These are phyloP conservation scores for Pugionium cornutum DNA, from an alignment of 345 rosid genomes.

Conservation along the genomic window DNA sequence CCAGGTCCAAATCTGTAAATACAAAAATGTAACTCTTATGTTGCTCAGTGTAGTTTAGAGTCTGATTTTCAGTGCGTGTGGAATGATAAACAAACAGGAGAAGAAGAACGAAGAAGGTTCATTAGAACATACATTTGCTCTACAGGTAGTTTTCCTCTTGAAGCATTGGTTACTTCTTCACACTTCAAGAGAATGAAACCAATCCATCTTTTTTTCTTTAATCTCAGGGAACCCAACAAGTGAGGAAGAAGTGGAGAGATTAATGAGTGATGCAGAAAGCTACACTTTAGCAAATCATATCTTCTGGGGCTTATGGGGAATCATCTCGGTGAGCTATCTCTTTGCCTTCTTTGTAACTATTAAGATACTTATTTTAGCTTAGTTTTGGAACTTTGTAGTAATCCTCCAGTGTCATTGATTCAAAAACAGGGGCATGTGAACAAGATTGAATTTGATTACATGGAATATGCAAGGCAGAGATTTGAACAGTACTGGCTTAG, in stretches of 20 bases:
- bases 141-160: slow-evolving; percentile 48
- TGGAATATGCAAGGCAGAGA: slow-evolving; percentile 65
- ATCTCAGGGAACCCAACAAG: slow-evolving; percentile 48
- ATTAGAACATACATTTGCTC: slow-evolving; percentile 56
- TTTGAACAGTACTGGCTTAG: slow-evolving; percentile 56
- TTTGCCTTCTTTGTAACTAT: background rate
- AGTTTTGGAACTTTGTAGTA: background rate
- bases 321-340: slow-evolving; percentile 46
- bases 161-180: slow-evolving; percentile 18
- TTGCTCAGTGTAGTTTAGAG: background rate
- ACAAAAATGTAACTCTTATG: background rate
- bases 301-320: slow-evolving; percentile 82
- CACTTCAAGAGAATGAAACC: background rate
- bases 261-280: slow-evolving; percentile 53
- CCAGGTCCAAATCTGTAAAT: slow-evolving; percentile 54
- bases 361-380: background rate
- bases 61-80: slow-evolving; percentile 19
- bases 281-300: slow-evolving; percentile 76
- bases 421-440: slow-evolving; percentile 46
- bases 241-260: slow-evolving; percentile 50
- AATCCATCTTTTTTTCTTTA: background rate
- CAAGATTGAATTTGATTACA: slow-evolving; percentile 55
- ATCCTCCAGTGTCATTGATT: slow-evolving; percentile 15
- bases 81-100: slow-evolving; percentile 44
- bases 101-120: slow-evolving; percentile 71